Evolutionary conservation across 2,329 filamentous ascomycete species (phyloP).

Genomic region (Lecanicillium sp.): DNA sequence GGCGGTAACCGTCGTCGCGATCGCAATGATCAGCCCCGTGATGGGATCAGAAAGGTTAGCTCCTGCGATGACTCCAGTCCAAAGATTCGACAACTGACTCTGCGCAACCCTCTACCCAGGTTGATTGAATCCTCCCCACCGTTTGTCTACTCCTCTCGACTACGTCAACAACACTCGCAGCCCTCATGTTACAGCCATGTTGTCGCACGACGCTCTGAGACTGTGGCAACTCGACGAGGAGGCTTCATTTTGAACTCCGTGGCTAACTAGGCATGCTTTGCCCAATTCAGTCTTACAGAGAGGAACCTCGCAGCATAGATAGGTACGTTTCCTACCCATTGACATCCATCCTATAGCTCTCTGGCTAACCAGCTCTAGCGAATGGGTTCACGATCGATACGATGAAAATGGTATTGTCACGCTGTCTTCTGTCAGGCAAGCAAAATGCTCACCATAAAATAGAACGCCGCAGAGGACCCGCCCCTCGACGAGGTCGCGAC

Average conservation of each 20-base stretch:
- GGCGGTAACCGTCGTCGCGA: constrained; percentile 25
- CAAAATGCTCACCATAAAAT: constrained; percentile 15
- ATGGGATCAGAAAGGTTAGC: constrained; percentile 82
- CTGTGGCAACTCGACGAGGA: constrained; percentile 21
- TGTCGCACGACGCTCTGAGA: constrained; percentile 20
- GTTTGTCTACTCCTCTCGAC: constrained; percentile 15
- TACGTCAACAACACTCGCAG: constrained; percentile 20
- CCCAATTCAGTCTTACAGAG: constrained; percentile 50
- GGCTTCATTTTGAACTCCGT: constrained; percentile 25
- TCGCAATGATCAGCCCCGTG: constrained; percentile 54
- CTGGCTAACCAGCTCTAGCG: constrained; percentile 36
- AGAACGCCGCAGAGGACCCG: constrained; percentile 32
- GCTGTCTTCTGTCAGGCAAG: constrained; percentile 4
- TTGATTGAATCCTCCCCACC: constrained; percentile 25
- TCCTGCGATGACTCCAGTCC: constrained; percentile 8
- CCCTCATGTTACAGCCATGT: constrained; percentile 2
- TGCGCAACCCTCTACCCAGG: constrained; percentile 15
- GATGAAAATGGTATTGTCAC: constrained; percentile 57
- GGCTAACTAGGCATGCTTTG: constrained; percentile 27
- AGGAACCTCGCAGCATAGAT: constrained; percentile 60
- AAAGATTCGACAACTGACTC: constrained; percentile 5
- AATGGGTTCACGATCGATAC: constrained; percentile 92
- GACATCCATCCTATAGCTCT: neutral
- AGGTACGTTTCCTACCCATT: constrained; percentile 40
- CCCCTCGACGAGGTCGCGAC: constrained; percentile 33